Conservation (phyloP, 441 rosid genomes). For the Jatropha multifida region DNA sequence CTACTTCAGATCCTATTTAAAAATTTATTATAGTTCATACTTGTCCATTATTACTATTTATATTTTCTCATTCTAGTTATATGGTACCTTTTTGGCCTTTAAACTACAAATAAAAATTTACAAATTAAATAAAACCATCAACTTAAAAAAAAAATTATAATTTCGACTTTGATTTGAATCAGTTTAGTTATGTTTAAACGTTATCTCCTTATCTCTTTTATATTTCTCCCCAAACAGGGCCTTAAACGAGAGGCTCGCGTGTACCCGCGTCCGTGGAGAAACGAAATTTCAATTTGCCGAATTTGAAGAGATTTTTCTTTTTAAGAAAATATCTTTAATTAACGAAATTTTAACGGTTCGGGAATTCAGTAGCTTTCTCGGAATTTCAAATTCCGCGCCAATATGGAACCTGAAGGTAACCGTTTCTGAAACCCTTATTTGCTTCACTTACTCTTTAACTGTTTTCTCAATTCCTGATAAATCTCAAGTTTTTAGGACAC, state of each 20-base stretch:
- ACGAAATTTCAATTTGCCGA: background rate
- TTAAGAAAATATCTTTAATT: background rate
- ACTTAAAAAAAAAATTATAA: too few relatives aligned
- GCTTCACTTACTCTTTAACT: background rate
- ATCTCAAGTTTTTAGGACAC: background rate
- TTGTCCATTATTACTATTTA: too few relatives aligned
- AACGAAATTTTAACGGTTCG: background rate
- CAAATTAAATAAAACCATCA: too few relatives aligned
- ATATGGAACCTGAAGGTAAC: constrained; percentile 28
- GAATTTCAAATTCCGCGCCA: constrained; percentile 27
- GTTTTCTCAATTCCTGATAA: background rate
- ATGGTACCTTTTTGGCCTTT: too few relatives aligned
- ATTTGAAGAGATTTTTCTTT: background rate
- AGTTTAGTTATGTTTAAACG: too few relatives aligned
- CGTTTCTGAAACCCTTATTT: constrained; percentile 7
- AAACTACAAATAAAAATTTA: too few relatives aligned
- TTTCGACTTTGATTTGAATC: too few relatives aligned
- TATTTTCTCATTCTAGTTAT: too few relatives aligned
- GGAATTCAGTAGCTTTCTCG: background rate
- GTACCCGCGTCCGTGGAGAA: background rate
- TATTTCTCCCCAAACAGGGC: background rate
- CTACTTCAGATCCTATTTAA: too few relatives aligned
- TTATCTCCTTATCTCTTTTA: background rate
- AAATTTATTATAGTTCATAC: too few relatives aligned
- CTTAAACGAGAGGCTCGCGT: background rate